phyloP scores from a whole-genome alignment of 371 early-diverging fungal species.

The Apophysomyces trapeziformis region DNA sequence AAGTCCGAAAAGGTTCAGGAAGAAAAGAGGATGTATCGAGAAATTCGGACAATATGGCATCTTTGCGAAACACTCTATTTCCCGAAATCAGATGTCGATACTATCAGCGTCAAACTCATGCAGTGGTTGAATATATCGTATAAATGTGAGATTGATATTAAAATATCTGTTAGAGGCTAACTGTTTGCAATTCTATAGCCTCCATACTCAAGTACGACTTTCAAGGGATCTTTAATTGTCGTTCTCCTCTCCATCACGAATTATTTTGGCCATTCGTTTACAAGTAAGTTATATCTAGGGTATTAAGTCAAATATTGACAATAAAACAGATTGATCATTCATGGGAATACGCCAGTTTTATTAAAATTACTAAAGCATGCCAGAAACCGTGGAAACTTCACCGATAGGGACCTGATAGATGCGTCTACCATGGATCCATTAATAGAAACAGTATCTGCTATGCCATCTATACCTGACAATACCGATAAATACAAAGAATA shows the following conservation, averaged over 20 bases:
- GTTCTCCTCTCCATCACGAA: background rate
- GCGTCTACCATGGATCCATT: background rate
- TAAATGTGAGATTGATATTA: background rate
- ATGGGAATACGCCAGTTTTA: background rate
- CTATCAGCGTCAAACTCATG: background rate
- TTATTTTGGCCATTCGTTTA: conserved; percentile 7
- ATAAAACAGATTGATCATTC: background rate
- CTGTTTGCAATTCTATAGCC: background rate
- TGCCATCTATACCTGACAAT: conserved; percentile 1
- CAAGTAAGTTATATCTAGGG: background rate
- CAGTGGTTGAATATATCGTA: background rate
- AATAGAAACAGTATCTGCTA: background rate
- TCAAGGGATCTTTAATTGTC: conserved; percentile 3
- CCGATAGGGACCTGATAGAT: background rate
- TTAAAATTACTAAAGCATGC: background rate
- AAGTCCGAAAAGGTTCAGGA: background rate
- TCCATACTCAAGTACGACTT: background rate
- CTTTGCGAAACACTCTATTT: conserved; percentile 6
- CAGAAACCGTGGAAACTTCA: background rate
- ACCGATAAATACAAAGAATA: background rate
- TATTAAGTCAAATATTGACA: background rate
- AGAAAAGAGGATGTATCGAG: background rate
- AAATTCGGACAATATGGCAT: conserved; percentile 1
- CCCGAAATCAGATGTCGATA: background rate
- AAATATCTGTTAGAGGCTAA: background rate